phyloP scores from a whole-genome alignment of 1,139 yeast genomes.

The Taphrina sp. region DNA sequence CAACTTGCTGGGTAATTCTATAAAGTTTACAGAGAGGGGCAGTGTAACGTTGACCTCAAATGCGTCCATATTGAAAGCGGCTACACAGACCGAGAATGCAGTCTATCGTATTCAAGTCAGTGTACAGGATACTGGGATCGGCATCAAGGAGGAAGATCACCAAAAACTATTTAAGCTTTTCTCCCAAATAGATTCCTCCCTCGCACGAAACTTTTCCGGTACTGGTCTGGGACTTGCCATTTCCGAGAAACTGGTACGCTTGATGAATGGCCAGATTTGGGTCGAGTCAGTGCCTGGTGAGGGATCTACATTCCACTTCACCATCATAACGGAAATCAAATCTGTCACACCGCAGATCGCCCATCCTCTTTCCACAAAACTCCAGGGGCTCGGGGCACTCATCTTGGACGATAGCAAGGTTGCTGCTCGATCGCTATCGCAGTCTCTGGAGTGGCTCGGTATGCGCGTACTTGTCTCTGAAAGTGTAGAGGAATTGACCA shows the following conservation, averaged over 20 bases:
- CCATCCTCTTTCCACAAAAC: background rate
- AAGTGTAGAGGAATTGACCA: background rate
- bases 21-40: slow-evolving; percentile 77
- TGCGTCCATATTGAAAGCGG: slow-evolving; percentile 30
- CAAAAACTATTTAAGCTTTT: slow-evolving; percentile 58
- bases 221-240: slow-evolving; percentile 55
- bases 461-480: slow-evolving; percentile 7
- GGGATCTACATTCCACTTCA: slow-evolving; percentile 56
- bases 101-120: slow-evolving; percentile 54
- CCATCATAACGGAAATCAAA: slow-evolving; percentile 34
- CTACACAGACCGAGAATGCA: slow-evolving; percentile 10
- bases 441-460: slow-evolving; percentile 25
- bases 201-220: slow-evolving; percentile 59
- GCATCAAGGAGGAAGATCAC: slow-evolving; percentile 54
- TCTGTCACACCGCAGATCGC: background rate
- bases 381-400: slow-evolving; percentile 16
- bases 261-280: slow-evolving; percentile 58
- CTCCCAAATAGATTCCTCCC: slow-evolving; percentile 61
- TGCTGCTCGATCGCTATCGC: slow-evolving; percentile 8
- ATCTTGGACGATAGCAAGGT: slow-evolving; percentile 27
- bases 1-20: slow-evolving; percentile 81
- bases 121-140: slow-evolving; percentile 68
- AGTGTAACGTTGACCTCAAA: slow-evolving; percentile 48
- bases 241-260: slow-evolving; percentile 42
- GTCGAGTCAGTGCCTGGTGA: slow-evolving; percentile 55